Conservation (phyloP, 2,329 filamentous ascomycete genomes). For the Beauveria brongniartii region DNA sequence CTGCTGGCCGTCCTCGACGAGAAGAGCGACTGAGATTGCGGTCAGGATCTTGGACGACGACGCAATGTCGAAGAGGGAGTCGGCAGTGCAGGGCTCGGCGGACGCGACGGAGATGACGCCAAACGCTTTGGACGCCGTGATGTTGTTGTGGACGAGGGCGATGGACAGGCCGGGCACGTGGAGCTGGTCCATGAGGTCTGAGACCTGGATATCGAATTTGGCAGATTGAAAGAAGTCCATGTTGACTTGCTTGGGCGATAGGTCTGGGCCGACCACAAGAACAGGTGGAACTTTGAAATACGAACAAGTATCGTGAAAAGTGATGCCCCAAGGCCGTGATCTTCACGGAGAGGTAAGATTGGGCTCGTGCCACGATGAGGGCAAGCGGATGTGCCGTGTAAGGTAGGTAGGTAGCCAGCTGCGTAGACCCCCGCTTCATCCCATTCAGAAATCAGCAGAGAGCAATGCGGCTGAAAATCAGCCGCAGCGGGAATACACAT, state of each 20-base stretch:
- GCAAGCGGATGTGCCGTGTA: neutral
- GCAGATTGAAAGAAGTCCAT: slow-evolving; percentile 5
- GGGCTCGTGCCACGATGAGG: neutral
- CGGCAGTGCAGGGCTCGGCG: neutral
- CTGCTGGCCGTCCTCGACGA: neutral
- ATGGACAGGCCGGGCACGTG: slow-evolving; percentile 4
- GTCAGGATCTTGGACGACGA: slow-evolving; percentile 9
- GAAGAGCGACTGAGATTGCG: neutral
- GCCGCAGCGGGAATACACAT: no score
- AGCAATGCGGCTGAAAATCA: neutral
- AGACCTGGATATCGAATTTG: neutral
- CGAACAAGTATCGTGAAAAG: neutral
- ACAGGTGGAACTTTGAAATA: no score
- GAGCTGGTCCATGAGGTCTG: slow-evolving; percentile 2
- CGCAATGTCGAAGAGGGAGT: slow-evolving; percentile 8
- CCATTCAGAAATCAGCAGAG: neutral
- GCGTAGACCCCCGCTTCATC: neutral
- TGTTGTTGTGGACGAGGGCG: slow-evolving; percentile 1
- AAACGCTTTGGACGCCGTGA: neutral
- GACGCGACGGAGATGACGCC: neutral
- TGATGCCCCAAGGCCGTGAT: neutral
- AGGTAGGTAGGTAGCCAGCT: neutral
- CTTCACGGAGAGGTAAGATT: no score
- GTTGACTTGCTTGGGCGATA: neutral
- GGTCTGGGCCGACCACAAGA: no score